Evolutionary conservation across 306 rosid genomes (phyloP).

Genomic region (Alnus glutinosa): DNA sequence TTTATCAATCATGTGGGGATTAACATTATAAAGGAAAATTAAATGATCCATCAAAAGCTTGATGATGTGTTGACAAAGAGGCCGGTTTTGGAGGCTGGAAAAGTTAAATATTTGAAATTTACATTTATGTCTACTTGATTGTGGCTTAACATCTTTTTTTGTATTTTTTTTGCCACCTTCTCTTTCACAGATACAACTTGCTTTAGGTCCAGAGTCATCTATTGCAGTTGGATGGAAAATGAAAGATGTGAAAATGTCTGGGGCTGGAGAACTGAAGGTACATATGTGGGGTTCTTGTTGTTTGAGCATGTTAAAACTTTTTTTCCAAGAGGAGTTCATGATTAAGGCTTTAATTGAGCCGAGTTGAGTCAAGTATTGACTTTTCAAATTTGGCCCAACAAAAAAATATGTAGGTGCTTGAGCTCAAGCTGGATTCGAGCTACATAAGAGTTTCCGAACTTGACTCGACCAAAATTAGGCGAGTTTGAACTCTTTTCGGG

Average conservation of each 20-base stretch:
- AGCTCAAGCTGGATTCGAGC: too few relatives aligned
- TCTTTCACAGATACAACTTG: conserved; percentile 71
- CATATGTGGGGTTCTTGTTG: conserved; percentile 27
- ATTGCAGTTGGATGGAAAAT: conserved; percentile 88
- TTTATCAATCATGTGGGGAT: conserved; percentile 7
- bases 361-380: not conserved
- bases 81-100: conserved; percentile 13
- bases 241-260: conserved; percentile 72
- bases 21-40: not conserved
- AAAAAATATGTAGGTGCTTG: too few relatives aligned
- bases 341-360: not conserved
- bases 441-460: too few relatives aligned
- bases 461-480: too few relatives aligned
- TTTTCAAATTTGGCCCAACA: not conserved
- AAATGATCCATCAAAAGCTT: not conserved
- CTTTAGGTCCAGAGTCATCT: conserved; percentile 77
- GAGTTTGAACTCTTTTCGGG: too few relatives aligned
- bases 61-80: conserved; percentile 7
- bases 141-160: conserved; percentile 14
- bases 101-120: conserved; percentile 5
- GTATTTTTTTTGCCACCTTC: conserved; percentile 20
- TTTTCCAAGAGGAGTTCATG: not conserved
- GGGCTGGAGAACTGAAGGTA: conserved; percentile 91
- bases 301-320: conserved; percentile 11
- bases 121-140: not conserved